Conservation (phyloP, 768 basidiomycete species). For the Podaxis sp. region DNA sequence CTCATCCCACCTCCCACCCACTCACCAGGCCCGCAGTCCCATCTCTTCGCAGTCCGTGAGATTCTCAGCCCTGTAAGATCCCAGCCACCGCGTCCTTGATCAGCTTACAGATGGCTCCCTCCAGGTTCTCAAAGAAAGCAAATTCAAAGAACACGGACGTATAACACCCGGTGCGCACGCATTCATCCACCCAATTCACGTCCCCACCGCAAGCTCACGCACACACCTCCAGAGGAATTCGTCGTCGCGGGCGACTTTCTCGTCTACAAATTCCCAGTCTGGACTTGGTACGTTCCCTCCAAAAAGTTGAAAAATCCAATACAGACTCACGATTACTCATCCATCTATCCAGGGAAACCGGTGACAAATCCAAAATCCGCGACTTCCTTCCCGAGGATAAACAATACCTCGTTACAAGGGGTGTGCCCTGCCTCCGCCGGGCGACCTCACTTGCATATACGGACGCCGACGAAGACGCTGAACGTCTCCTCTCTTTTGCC, state of each 20-base stretch:
- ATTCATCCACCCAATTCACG: slow-evolving; percentile 7
- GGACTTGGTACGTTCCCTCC: slow-evolving; percentile 75
- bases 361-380: slow-evolving; percentile 79
- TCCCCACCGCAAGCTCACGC: slow-evolving; percentile 17
- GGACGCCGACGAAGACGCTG: slow-evolving; percentile 94
- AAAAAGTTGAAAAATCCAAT: no score
- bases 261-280: slow-evolving; percentile 97
- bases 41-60: slow-evolving; percentile 92
- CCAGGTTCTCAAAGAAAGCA: slow-evolving; percentile 94
- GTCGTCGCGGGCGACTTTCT: slow-evolving; percentile 98
- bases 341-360: slow-evolving; percentile 72
- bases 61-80: slow-evolving; percentile 82
- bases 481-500: slow-evolving; percentile 85
- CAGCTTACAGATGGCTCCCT: slow-evolving; percentile 29
- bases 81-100: slow-evolving; percentile 21
- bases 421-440: slow-evolving; percentile 95
- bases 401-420: slow-evolving; percentile 94
- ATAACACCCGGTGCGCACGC: slow-evolving; percentile 80
- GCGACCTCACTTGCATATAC: slow-evolving; percentile 92
- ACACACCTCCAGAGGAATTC: slow-evolving; percentile 75
- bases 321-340: no score
- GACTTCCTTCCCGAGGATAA: slow-evolving; percentile 96
- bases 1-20: neutral
- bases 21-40: slow-evolving; percentile 54
- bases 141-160: slow-evolving; percentile 98